Conservation (phyloP, 164 flowering plant species). For the Magnolia changhungtana region DNA sequence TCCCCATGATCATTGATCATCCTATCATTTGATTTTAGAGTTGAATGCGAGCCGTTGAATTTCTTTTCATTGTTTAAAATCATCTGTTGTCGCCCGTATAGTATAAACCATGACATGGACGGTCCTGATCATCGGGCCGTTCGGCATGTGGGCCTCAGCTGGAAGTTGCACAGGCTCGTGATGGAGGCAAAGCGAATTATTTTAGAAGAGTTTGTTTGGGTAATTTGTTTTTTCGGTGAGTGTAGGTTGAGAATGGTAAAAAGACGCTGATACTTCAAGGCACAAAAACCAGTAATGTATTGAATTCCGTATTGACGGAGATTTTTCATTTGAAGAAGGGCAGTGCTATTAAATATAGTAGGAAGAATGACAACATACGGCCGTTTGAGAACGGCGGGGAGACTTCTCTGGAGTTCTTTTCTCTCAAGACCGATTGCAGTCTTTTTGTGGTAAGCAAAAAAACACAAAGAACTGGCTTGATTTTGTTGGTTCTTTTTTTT, state of each 20-base stretch:
- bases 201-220: background rate
- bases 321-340: constrained; percentile 66
- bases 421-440: constrained; percentile 89
- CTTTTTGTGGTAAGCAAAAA: constrained; percentile 60
- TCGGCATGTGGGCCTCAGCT: too few relatives aligned
- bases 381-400: constrained; percentile 95
- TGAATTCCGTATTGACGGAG: constrained; percentile 67
- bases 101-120: background rate
- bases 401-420: constrained; percentile 81
- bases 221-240: background rate
- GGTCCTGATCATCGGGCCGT: background rate
- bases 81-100: too few relatives aligned
- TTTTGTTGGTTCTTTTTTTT: background rate
- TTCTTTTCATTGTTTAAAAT: background rate
- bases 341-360: constrained; percentile 50
- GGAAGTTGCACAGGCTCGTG: too few relatives aligned
- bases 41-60: background rate
- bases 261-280: constrained; percentile 90
- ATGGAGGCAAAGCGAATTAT: background rate
- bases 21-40: background rate
- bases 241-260: constrained; percentile 78
- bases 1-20: background rate
- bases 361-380: constrained; percentile 71
- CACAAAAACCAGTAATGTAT: constrained; percentile 65
- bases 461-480: background rate